phyloP scores from a whole-genome alignment of 2,329 filamentous ascomycete species.

The Nannizzia gypsea region DNA sequence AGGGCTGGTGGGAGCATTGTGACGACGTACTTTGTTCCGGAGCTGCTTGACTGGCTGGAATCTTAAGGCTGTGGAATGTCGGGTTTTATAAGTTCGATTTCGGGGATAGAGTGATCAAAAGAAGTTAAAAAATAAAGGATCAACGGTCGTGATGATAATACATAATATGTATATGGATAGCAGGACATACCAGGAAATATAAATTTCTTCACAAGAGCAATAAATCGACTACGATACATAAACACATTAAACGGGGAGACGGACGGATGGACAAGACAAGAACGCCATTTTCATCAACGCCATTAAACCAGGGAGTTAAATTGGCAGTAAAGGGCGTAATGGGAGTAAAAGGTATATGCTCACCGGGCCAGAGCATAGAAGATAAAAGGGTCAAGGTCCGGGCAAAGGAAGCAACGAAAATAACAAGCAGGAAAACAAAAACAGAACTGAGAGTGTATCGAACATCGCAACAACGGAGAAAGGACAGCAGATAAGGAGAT shows the following conservation, averaged over 20 bases:
- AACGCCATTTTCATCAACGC: neutral
- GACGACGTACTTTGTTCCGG: constrained; percentile 86
- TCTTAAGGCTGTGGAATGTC: neutral
- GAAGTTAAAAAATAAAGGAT: too few species aligned
- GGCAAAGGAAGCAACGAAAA: neutral
- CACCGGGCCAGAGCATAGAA: neutral
- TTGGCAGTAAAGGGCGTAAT: neutral
- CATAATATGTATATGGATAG: neutral
- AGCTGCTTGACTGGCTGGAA: constrained; percentile 52
- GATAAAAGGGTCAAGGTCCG: neutral
- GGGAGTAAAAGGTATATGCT: neutral
- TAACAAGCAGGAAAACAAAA: neutral
- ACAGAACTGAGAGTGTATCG: neutral
- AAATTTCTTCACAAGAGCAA: neutral
- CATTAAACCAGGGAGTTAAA: neutral
- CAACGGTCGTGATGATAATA: too few species aligned
- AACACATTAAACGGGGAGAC: neutral
- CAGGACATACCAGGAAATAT: neutral
- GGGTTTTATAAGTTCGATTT: neutral
- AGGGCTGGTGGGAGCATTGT: constrained; percentile 88
- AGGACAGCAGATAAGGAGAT: too few species aligned
- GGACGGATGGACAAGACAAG: too few species aligned
- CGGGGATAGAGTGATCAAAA: too few species aligned
- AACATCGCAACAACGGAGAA: too few species aligned
- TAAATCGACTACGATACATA: neutral